Conservation (phyloP, 345 rosid species). For the Salix koriyanagi region DNA sequence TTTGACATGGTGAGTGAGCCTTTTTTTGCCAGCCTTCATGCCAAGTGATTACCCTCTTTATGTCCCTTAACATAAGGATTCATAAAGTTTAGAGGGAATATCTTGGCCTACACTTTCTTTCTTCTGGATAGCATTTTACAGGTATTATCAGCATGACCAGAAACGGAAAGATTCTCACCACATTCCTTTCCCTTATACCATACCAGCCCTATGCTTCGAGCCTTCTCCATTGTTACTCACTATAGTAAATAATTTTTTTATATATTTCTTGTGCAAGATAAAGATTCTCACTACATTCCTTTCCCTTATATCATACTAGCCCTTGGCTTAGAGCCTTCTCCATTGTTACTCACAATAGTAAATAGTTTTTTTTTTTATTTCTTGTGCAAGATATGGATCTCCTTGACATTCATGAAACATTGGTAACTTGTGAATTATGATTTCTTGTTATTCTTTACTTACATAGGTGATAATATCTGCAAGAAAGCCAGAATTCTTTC, state of each 20-base stretch:
- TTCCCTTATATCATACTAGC: too few relatives aligned
- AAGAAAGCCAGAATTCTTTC: constrained; percentile 97
- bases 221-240: not conserved
- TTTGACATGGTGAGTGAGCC: constrained; percentile 64
- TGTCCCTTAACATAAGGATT: not conserved
- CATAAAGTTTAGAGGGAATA: not conserved
- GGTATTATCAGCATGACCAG: not conserved
- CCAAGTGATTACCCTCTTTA: not conserved
- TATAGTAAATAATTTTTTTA: not conserved
- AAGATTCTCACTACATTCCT: too few relatives aligned
- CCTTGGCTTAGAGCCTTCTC: not conserved
- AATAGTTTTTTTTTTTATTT: not conserved
- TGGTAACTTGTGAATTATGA: not conserved
- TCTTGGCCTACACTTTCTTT: not conserved
- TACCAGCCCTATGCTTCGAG: not conserved
- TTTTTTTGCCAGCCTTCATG: not conserved
- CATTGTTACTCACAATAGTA: not conserved
- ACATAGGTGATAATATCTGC: constrained; percentile 89
- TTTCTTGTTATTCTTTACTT: constrained; percentile 3
- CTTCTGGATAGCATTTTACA: not conserved
- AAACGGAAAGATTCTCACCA: not conserved
- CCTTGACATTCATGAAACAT: not conserved
- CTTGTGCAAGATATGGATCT: not conserved
- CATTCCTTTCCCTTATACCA: not conserved
- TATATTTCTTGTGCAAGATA: too few relatives aligned